Evolutionary conservation across 441 rosid species (phyloP).

Genomic region (Brassica hybrid): DNA sequence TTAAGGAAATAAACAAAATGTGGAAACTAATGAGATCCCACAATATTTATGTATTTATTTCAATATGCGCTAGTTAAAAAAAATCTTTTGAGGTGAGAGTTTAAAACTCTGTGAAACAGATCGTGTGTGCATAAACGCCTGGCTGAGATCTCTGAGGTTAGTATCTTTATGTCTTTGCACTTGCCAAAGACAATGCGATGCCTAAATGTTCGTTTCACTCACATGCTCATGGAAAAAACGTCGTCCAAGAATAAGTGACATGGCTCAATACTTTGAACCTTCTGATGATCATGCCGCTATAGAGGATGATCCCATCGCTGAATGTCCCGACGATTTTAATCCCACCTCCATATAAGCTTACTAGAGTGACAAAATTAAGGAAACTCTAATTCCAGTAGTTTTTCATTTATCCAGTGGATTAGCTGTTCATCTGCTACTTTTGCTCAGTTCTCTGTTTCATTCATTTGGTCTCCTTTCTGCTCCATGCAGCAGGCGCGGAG

Average conservation of each 20-base stretch:
- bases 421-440: conserved; percentile 20
- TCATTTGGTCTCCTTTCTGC: conserved; percentile 36
- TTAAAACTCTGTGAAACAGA: too few species aligned
- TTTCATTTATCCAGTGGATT: conserved; percentile 25
- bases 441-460: conserved; percentile 23
- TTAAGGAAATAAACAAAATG: not conserved
- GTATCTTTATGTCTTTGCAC: too few species aligned
- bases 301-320: too few species aligned
- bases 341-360: conserved; percentile 53
- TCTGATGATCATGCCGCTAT: too few species aligned
- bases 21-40: not conserved
- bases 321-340: not conserved
- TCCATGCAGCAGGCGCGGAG: conserved; percentile 49
- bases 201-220: too few species aligned
- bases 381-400: conserved; percentile 51
- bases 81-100: not conserved
- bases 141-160: too few species aligned
- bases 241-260: too few species aligned
- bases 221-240: too few species aligned
- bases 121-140: too few species aligned
- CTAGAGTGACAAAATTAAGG: conserved; percentile 36
- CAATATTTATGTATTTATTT: not conserved
- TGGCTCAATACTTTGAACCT: too few species aligned
- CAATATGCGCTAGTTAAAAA: not conserved
- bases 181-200: too few species aligned